phyloP scores from a whole-genome alignment of 106 monocot genomes.

The Gastrodia elata region DNA sequence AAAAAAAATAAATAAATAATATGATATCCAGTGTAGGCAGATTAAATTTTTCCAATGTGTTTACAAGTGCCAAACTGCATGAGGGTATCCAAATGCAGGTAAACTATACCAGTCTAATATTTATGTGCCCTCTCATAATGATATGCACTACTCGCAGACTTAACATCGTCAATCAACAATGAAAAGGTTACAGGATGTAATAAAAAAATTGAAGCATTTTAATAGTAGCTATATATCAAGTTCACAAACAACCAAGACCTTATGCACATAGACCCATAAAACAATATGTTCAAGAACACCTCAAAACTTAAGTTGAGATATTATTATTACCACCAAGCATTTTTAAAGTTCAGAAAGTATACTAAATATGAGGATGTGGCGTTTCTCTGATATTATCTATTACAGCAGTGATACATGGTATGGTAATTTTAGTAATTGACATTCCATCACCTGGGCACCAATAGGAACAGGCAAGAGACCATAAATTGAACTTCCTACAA shows the following conservation, averaged over 20 bases:
- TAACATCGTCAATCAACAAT: not conserved
- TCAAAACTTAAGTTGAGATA: not conserved
- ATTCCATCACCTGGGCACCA: conserved; percentile 70
- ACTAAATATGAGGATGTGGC: not conserved
- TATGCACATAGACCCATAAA: not conserved
- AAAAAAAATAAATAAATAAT: too few relatives aligned
- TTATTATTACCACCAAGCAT: not conserved
- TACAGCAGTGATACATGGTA: not conserved
- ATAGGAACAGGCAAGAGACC: conserved; percentile 85
- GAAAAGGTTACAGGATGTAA: not conserved
- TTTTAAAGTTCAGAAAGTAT: not conserved
- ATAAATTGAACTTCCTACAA: conserved; percentile 65
- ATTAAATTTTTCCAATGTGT: not conserved
- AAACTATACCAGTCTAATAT: not conserved
- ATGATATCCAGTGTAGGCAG: not conserved
- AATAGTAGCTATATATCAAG: not conserved
- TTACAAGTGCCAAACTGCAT: not conserved
- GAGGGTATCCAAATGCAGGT: not conserved
- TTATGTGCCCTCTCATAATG: not conserved
- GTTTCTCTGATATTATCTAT: not conserved
- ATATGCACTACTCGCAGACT: not conserved
- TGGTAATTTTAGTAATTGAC: not conserved
- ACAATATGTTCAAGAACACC: not conserved
- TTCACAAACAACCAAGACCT: not conserved
- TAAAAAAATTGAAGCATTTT: not conserved